phyloP scores from a whole-genome alignment of 73 alveolate genomes.

The Paramecium bursaria region DNA sequence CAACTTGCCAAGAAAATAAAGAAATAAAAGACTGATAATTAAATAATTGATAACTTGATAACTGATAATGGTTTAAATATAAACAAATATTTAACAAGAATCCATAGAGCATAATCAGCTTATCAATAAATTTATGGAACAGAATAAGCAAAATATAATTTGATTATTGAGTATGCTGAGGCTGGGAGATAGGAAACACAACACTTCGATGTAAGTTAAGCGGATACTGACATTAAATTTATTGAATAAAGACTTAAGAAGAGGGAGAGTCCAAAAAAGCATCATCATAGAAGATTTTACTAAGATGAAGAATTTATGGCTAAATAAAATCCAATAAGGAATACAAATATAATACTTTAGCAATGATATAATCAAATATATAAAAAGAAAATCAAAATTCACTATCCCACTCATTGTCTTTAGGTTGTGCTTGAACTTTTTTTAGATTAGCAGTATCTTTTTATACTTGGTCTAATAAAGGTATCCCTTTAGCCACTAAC shows the following conservation, averaged over 20 bases:
- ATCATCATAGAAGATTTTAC: not conserved
- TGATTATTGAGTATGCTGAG: conserved; percentile 28
- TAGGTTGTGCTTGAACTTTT: conserved; percentile 26
- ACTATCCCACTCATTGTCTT: conserved; percentile 51
- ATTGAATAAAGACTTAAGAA: not conserved
- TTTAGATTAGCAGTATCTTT: conserved; percentile 22
- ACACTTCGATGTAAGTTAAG: not conserved
- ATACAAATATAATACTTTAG: not conserved
- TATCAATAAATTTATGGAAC: conserved; percentile 11
- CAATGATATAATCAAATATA: not conserved
- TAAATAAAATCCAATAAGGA: conserved; percentile 1
- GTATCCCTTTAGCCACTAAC: not conserved
- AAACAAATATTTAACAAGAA: conserved; percentile 12
- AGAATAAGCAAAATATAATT: conserved; percentile 26
- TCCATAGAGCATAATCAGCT: not conserved
- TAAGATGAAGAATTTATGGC: conserved; percentile 55
- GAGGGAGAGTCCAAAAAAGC: not conserved
- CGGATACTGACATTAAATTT: conserved; percentile 30
- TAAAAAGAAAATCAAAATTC: conserved; percentile 31
- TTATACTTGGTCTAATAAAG: not conserved
- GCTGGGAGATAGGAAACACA: too few relatives aligned
- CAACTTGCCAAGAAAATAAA: not conserved
- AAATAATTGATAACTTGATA: conserved; percentile 1
- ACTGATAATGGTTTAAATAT: not conserved
- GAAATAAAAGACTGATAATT: not conserved